Base-by-base conservation (phyloP, 2,329 filamentous ascomycete species). In the Cordyceps pruinosa region DNA sequence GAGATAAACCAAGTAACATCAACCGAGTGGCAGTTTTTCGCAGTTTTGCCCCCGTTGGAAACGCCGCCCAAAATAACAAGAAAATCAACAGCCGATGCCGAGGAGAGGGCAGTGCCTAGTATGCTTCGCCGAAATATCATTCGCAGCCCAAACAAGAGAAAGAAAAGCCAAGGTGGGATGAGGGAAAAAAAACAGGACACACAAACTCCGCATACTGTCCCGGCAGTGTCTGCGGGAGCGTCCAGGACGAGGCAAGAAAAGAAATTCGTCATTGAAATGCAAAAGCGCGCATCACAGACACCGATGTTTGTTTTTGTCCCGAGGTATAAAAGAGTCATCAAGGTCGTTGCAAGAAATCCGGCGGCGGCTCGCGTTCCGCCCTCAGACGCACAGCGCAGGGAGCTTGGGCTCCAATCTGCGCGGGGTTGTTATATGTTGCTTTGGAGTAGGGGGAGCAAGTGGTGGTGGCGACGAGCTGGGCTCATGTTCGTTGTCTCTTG, bases 401-500 rank as follows among this genome's bases (percentile, higher is more conserved):
- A 23, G 53, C 44, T 48, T 49, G 53, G n/a, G 53, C 34, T 42
- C 53, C 34, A 21, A 41, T 32, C 45, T 32, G 35, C 49, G 28
- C 25, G 25, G 44, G 35, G 23, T 42, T 35, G 35, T 49, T 17
- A 35, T 47, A 21, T 56, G 30, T 56, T 42, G 13, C 26, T 19
- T 9, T 13, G 19, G 12, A 15, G 13, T 8, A 30, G 12, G 52
- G 32, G 13, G 30, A 25, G 13, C 39, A 2, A 26, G 30, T n/a
- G 9, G 28, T 19, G 34, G 15, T 35, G 26, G 10, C 9, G 28
- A 25, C 8, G 21, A 30, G 28, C 7, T n/a, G 23, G 12, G 37
- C 30, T 57, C 39, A 57, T 28, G 56, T 56, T 35, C 48, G 48
- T 54, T 58, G 56, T n/a, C 49, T 47, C n/a, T 53, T 54, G 35